Base-by-base conservation (phyloP, 108 stramenopile genomes). In the Skeletonema marinoi region DNA sequence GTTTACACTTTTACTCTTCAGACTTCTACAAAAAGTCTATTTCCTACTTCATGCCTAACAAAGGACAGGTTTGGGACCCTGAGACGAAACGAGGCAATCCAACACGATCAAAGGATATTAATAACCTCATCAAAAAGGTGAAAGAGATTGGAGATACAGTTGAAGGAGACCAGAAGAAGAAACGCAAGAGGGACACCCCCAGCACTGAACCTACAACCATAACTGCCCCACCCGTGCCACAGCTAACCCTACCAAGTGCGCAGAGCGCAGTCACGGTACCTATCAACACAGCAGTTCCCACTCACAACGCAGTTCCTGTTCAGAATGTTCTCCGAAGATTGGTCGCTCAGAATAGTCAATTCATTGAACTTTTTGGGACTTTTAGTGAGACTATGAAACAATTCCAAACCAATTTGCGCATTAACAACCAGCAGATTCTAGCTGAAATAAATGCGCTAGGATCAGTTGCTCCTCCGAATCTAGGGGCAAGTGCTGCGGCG, bases 41-140 rank as follows among this genome's bases (percentile, higher is more conserved):
- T 59, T 65, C 64, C 11, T 65, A 65, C 64, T 65, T 65, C 41
- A 65, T 65, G 64, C 64, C 64, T 7, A 65, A 65, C 56, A 51
- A 59, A 65, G 17, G 48, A 7, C 19, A 21, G 48, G 54, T 25
- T 9, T 65, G 64, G 64, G 64, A 65, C 11, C 54, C 56, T 1
- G 48, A 58, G 9, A 58, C 64, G 41, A 51, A 65, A 10, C 17
- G 64, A 60, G 64, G 64, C 54, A 65, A 65, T 25, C 64, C 64
- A 8, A 65, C 64, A 60, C 51, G 64, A 50, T 65, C 64, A 17
- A 65, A 65, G 54, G 54, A 56, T 56, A 25, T 56, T 10, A 56
- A 25, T 25, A 56, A 56, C 54, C 54, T 56, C 7, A 56, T 56
- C 10, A 56, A 56, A 10, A 56, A 56, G 54, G 54, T 56, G 2